phyloP scores from a whole-genome alignment of 306 rosid species.

The Mimosa bimucronata region DNA sequence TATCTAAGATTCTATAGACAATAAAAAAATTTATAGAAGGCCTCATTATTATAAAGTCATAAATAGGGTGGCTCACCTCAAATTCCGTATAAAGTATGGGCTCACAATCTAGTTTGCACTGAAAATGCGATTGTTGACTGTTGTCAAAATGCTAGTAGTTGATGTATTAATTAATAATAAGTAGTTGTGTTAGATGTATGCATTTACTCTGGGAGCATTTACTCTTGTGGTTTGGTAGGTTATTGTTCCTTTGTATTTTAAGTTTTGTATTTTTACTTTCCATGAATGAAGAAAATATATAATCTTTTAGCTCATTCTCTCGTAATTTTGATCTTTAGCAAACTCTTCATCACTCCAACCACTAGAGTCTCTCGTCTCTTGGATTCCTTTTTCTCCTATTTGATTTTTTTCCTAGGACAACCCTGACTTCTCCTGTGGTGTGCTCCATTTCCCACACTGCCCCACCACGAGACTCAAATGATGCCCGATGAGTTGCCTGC shows the following conservation, averaged over 20 bases:
- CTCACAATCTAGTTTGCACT: not conserved
- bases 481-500: not conserved
- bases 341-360: not conserved
- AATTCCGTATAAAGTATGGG: not conserved
- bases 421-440: not conserved
- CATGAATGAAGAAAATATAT: not conserved
- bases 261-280: not conserved
- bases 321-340: not conserved
- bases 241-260: not conserved
- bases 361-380: not conserved
- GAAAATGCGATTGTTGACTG: not conserved
- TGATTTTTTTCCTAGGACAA: not conserved
- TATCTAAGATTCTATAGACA: not conserved
- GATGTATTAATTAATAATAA: not conserved
- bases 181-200: not conserved
- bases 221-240: not conserved
- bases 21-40: not conserved
- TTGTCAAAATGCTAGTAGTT: not conserved
- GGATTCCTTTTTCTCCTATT: not conserved
- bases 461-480: not conserved
- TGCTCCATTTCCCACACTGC: not conserved
- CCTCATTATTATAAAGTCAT: not conserved
- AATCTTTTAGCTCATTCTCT: not conserved
- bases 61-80: not conserved
- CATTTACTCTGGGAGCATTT: not conserved